Evolutionary conservation across 257 asterid genomes (phyloP).

Genomic region (Nicotiana attenuata): DNA sequence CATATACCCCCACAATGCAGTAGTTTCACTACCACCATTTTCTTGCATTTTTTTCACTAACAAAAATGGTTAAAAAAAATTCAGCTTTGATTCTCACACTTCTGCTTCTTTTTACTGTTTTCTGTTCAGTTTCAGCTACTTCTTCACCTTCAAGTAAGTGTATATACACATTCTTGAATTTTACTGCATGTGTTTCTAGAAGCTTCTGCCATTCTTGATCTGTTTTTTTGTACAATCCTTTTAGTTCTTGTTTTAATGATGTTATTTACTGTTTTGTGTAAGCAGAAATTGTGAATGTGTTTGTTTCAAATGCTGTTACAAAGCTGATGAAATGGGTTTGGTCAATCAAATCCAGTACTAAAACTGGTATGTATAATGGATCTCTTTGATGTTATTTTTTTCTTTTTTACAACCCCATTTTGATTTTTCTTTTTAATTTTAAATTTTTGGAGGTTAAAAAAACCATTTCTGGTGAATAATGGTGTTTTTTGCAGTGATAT

Average conservation of each 20-base stretch:
- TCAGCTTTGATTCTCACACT: slow-evolving; percentile 40
- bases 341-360: slow-evolving; percentile 66
- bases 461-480: not conserved
- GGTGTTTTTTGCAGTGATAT: slow-evolving; percentile 40
- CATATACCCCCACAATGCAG: slow-evolving; percentile 9
- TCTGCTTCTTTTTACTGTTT: slow-evolving; percentile 44
- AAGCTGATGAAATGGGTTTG: slow-evolving; percentile 71
- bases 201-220: slow-evolving; percentile 38
- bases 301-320: slow-evolving; percentile 64
- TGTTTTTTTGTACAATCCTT: not conserved
- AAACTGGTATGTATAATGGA: slow-evolving; percentile 51
- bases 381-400: not conserved
- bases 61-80: slow-evolving; percentile 27
- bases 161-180: slow-evolving; percentile 3
- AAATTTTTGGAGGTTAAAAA: not conserved
- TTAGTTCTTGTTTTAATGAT: not conserved
- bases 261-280: not conserved
- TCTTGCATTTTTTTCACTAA: not conserved
- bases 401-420: not conserved
- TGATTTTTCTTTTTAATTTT: slow-evolving; percentile 7
- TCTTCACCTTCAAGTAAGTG: slow-evolving; percentile 76
- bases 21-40: slow-evolving; percentile 11
- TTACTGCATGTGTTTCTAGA: slow-evolving; percentile 7
- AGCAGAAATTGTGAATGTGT: slow-evolving; percentile 72
- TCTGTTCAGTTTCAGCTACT: slow-evolving; percentile 49